Evolutionary conservation across 371 early-diverging fungal species (phyloP).

Genomic region (Mucor indicus): DNA sequence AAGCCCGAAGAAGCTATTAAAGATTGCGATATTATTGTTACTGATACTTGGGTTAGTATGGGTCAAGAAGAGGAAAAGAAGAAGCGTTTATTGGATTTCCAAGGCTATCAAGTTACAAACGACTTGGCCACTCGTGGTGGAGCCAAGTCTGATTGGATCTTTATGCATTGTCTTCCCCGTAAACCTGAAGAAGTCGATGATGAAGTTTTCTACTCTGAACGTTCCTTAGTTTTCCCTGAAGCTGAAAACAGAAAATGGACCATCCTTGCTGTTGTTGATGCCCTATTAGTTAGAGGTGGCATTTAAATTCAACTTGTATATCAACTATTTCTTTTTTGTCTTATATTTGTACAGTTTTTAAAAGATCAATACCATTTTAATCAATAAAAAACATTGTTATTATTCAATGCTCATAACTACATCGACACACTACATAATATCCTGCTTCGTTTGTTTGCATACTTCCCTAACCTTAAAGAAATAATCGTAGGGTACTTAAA

Average conservation of each 20-base stretch:
- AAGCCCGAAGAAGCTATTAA: conserved; percentile 78
- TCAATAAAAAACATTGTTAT: too few species aligned
- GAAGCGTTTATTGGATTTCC: conserved; percentile 75
- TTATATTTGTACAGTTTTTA: too few species aligned
- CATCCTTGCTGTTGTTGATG: conserved; percentile 81
- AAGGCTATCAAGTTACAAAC: conserved; percentile 86
- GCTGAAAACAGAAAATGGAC: conserved; percentile 98
- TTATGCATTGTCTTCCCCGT: conserved; percentile 96
- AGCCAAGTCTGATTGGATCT: conserved; percentile 86
- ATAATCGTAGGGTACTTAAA: too few species aligned
- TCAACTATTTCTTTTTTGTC: too few species aligned
- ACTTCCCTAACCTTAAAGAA: too few species aligned
- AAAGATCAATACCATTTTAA: too few species aligned
- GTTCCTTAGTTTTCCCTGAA: conserved; percentile 93
- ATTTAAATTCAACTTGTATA: too few species aligned
- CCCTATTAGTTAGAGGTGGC: conserved; percentile 59
- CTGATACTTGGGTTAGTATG: conserved; percentile 98
- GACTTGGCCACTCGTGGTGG: conserved; percentile 72
- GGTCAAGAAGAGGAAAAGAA: conserved; percentile 93
- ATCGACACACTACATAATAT: too few species aligned
- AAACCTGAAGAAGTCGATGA: conserved; percentile 96
- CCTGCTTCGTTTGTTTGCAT: too few species aligned
- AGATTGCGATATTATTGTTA: conserved; percentile 86
- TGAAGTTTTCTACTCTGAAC: conserved; percentile 89
- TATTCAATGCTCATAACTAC: too few species aligned